Evolutionary conservation across 78 protist species (phyloP).

Genomic region (Dictyostelium brefeldianum): DNA sequence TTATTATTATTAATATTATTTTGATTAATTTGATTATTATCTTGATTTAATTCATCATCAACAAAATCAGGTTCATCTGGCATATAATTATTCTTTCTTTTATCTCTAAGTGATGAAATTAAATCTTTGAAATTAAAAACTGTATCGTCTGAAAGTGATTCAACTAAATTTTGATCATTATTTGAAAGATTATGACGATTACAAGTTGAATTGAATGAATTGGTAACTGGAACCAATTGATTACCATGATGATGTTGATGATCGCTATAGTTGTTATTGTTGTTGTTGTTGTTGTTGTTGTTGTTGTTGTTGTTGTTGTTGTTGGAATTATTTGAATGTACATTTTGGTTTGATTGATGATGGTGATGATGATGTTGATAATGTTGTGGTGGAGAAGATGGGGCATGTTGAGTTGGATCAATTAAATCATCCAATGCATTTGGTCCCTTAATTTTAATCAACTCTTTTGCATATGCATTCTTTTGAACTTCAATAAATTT

Average conservation of each 20-base stretch:
- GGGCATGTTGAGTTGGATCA: neutral
- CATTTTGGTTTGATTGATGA: neutral
- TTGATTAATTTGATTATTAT: neutral
- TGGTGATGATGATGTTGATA: neutral
- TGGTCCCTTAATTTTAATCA: conserved; percentile 34
- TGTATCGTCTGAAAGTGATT: neutral
- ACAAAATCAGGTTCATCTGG: conserved; percentile 25
- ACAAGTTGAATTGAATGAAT: neutral
- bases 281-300: neutral
- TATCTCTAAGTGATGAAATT: conserved; percentile 28
- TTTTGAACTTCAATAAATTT: conserved; percentile 37
- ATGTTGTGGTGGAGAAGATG: neutral
- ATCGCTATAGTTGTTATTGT: neutral
- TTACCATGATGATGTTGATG: neutral
- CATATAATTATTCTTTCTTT: conserved; percentile 44
- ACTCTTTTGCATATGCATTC: conserved; percentile 28
- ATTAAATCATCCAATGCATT: neutral
- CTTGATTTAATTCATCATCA: neutral
- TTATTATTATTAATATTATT: neutral
- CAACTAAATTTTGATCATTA: neutral
- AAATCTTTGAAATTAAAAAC: conserved; percentile 22
- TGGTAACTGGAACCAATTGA: neutral
- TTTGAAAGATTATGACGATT: neutral
- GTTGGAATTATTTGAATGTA: conserved; percentile 1
- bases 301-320: too few relatives aligned